phyloP scores from a whole-genome alignment of 768 basidiomycete species.

The Gelatoporia subvermispora region DNA sequence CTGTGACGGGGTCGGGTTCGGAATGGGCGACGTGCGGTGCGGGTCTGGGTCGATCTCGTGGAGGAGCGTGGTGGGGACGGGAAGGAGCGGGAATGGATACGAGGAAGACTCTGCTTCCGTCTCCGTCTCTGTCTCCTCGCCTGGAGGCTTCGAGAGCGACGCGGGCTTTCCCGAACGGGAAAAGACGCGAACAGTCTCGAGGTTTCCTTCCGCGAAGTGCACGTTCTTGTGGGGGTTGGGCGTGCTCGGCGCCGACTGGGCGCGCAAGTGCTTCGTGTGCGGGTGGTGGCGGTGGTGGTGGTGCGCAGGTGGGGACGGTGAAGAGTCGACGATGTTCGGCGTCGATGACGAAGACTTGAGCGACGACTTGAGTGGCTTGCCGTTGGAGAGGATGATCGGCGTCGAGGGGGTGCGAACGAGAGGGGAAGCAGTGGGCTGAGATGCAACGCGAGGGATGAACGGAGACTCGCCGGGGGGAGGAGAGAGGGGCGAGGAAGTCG shows the following conservation, averaged over 20 bases:
- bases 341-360: constrained; percentile 63
- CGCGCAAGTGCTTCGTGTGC: constrained; percentile 32
- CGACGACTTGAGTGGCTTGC: constrained; percentile 83
- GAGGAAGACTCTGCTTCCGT: constrained; percentile 30
- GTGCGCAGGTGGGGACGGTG: constrained; percentile 19
- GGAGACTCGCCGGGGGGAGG: constrained; percentile 15
- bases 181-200: constrained; percentile 61
- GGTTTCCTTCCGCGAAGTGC: constrained; percentile 68
- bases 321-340: constrained; percentile 39
- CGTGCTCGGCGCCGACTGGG: constrained; percentile 59
- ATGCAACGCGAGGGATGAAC: constrained; percentile 13
- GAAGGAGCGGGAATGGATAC: constrained; percentile 20
- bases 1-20: constrained; percentile 24
- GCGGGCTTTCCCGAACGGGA: constrained; percentile 67
- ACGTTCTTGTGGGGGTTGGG: constrained; percentile 71
- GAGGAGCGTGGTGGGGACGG: constrained; percentile 10
- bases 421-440: not conserved
- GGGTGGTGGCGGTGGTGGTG: constrained; percentile 4
- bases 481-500: constrained; percentile 30
- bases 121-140: constrained; percentile 40
- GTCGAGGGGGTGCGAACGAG: constrained; percentile 31
- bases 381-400: constrained; percentile 58
- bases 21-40: constrained; percentile 38
- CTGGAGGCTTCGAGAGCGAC: constrained; percentile 46
- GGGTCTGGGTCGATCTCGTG: constrained; percentile 26